Percentiles rank a stretch among this genome's conserved stretches.
Evolutionary conservation across 257 asterid species (phyloP).

Genomic region (Sherardia arvensis): DNA sequence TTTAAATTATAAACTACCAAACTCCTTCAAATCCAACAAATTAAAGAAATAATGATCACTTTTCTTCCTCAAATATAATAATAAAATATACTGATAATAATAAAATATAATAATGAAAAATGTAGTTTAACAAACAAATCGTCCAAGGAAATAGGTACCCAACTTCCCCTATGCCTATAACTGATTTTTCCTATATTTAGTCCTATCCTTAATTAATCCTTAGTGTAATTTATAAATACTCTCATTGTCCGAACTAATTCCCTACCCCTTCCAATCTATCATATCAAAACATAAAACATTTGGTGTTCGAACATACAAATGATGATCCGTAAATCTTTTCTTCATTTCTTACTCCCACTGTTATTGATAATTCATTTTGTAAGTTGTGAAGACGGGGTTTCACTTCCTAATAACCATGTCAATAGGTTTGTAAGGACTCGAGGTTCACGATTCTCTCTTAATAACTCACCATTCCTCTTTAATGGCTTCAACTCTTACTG

Average conservation of each 20-base stretch:
- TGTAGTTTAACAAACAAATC: background rate
- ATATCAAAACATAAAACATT: too few species aligned
- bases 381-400: conserved; percentile 15
- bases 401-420: background rate
- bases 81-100: too few species aligned
- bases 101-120: too few species aligned
- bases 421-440: conserved; percentile 30
- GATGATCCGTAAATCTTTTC: background rate
- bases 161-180: too few species aligned
- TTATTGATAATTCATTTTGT: background rate
- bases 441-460: conserved; percentile 38
- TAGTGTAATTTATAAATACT: conserved; percentile 25
- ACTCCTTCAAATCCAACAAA: background rate
- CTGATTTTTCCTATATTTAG: conserved; percentile 28
- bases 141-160: background rate
- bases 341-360: background rate
- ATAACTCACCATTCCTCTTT: conserved; percentile 53
- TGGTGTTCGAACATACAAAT: background rate
- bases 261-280: background rate
- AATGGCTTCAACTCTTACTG: too few species aligned
- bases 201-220: conserved; percentile 4
- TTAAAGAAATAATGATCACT: background rate
- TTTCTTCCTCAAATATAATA: background rate
- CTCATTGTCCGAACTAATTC: background rate
- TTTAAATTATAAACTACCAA: too few species aligned